Base-by-base conservation (phyloP, 1,139 yeast genomes). In the Candida albicans region DNA sequence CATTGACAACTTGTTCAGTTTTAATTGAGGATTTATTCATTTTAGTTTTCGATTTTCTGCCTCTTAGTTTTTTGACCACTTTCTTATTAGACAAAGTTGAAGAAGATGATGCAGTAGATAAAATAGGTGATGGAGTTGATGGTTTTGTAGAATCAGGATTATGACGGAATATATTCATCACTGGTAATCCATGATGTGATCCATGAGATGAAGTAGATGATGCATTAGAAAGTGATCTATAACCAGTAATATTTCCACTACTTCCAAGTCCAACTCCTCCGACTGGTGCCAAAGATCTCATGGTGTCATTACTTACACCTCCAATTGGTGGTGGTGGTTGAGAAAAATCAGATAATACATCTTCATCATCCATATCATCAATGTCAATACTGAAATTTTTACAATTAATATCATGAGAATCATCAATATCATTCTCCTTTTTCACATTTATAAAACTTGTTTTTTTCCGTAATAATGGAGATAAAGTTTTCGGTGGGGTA, bases 91-190 rank as follows among this genome's bases (percentile, higher is more conserved):
- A 18, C 5, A 18, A 18, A 18, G 22, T 18, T 18, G 22, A 18
- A 18, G 5, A 18, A 18, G 22, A 29, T 15, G 4, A 11, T 34
- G 15, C 18, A 9, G 29, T 22, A 14, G 30, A 22, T 43, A 27
- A 52, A 46, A 7, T 57, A 50, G 13, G 54, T 33, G 10, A n/a
- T 29, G 25, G 56, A 53, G 30, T 27, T n/a, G 8, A 27, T 36
- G 39, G 27, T 6, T 15, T 14, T 29, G 39, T 27, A 8, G 60
- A 46, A 31, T 61, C 66, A 12, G 64, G 56, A 44, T 60, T 61
- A 46, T 64, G 67, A 38, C 64, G 63, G 45, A 62, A 61, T 22
- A 57, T 52, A 45, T 59, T 60, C 54, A 58, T 51, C 12, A 36
- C 42, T 10, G 47, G 47, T 39, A 44, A 41, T 8, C 42, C 47